Base-by-base conservation (phyloP, 331 rosid genomes). In the Spiraea crenata region DNA sequence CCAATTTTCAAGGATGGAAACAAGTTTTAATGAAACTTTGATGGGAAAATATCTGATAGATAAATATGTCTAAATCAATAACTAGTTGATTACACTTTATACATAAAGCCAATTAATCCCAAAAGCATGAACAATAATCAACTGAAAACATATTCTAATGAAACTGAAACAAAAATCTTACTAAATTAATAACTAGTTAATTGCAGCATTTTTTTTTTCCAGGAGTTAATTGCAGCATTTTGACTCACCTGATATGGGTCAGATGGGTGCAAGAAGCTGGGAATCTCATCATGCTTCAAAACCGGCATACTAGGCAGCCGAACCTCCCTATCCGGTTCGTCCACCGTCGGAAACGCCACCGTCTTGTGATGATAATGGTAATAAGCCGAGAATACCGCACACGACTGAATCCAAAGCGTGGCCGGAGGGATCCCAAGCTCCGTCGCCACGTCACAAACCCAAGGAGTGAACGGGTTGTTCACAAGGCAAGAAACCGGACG, bases 391-490 rank as follows among this genome's bases (percentile, higher is more conserved):
- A 92, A 86, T 14, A 79, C 77, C 14, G 98, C 85, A 31, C 72
- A 66, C 0, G 98, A 92, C 57, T 92, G 98, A 47, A 88, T 64
- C 98, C 98, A 92, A 0, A 92, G 69, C 9, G 87, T 55, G 51
- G 96, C 86, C 20, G 82, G 86, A 70, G 91, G 88, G 56, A 90
- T 60, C 3, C 69, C 63, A 8, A 80, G 82, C 9, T 82, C 71
- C 5, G 51, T 62, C 17, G 93, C 96, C 1, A 86, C 85, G 57
- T 86, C 93, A 44, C 60, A 54, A 48, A 82, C 96, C 96, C 98
- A 90, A 0, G 96, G 96, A 19, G 85, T 14, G 59, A 92, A 90
- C 0, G 98, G 96, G 65, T 92, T 90, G 66, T 87, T 87, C 2
- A 92, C 81, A 34, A 92, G 46, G 60, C 92, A 92, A 0, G 83